These are phyloP conservation scores for Mimosa bimucronata DNA, from an alignment of 306 rosid genomes.

Conservation along the genomic window DNA sequence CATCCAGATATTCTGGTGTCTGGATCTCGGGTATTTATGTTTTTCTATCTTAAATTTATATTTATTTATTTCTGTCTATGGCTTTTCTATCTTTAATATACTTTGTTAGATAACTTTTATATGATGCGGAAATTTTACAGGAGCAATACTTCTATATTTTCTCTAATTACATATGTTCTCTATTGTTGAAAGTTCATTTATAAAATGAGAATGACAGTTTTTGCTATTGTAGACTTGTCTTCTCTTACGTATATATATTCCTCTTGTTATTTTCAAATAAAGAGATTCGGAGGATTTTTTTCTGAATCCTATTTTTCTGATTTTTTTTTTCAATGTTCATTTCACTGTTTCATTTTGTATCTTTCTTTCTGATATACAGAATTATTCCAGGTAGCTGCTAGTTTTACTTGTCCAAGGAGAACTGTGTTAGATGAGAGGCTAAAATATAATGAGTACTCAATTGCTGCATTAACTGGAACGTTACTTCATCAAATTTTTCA, in stretches of 20 bases:
- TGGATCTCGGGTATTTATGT: slow-evolving; percentile 84
- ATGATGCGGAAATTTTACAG: slow-evolving; percentile 27
- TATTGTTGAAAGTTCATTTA: background rate
- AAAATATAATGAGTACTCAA: slow-evolving; percentile 72
- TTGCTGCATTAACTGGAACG: slow-evolving; percentile 80
- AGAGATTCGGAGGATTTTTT: background rate
- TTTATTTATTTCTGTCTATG: slow-evolving; percentile 25
- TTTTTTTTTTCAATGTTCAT: background rate
- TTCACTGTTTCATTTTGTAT: slow-evolving; percentile 6
- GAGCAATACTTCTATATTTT: slow-evolving; percentile 12
- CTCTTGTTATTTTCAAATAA: background rate
- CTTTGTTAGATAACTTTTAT: slow-evolving; percentile 8
- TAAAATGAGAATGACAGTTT: slow-evolving; percentile 9
- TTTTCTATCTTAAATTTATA: slow-evolving; percentile 22
- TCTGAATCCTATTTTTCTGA: background rate
- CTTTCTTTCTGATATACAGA: slow-evolving; percentile 38
- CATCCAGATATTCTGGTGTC: slow-evolving; percentile 83
- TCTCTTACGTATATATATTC: background rate
- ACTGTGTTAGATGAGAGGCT: slow-evolving; percentile 91
- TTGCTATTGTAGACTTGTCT: background rate
- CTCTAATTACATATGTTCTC: slow-evolving; percentile 3
- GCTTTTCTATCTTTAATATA: slow-evolving; percentile 34
- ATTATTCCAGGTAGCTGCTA: slow-evolving; percentile 72
- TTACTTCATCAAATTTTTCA: slow-evolving; percentile 90
- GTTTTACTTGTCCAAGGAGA: slow-evolving; percentile 83